A percentile compares a stretch with the other conserved stretches of the same genome.
These are phyloP conservation scores for Exsudoporus floridanus DNA, from an alignment of 1,284 basidiomycete genomes.

Conservation along the genomic window DNA sequence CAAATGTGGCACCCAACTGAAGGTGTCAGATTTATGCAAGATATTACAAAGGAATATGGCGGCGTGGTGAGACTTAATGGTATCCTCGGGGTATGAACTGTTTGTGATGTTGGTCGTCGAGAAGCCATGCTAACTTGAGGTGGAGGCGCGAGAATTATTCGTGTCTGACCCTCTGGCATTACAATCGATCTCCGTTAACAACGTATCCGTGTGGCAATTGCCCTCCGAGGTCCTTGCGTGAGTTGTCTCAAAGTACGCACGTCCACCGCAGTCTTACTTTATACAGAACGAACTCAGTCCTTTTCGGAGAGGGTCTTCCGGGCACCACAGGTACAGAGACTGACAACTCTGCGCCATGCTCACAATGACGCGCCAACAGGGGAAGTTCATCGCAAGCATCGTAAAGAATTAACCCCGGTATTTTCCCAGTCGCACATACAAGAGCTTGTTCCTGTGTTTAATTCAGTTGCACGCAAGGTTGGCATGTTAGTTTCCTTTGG, in stretches of 20 bases:
- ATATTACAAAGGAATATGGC: conserved; percentile 3
- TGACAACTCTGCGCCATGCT: conserved; percentile 28
- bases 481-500: too few species aligned
- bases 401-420: conserved; percentile 48
- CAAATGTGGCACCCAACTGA: conserved; percentile 7
- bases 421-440: conserved; percentile 45
- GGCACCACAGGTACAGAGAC: conserved; percentile 10
- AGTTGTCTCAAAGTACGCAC: conserved; percentile 40
- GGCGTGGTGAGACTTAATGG: conserved; percentile 2
- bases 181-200: conserved; percentile 43
- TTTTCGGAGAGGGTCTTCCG: conserved; percentile 15
- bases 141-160: conserved; percentile 34
- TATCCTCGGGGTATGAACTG: not conserved
- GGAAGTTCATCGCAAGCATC: conserved; percentile 45
- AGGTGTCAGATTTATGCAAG: conserved; percentile 2
- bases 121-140: not conserved
- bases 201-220: conserved; percentile 42
- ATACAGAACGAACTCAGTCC: conserved; percentile 12
- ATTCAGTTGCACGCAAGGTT: conserved; percentile 2
- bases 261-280: conserved; percentile 32
- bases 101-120: not conserved
- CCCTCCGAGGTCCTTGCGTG: conserved; percentile 7
- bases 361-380: conserved; percentile 28
- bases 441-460: conserved; percentile 42
- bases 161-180: conserved; percentile 45